Conservation (phyloP, 208 protist species). For the Herpetomonas muscarum region DNA sequence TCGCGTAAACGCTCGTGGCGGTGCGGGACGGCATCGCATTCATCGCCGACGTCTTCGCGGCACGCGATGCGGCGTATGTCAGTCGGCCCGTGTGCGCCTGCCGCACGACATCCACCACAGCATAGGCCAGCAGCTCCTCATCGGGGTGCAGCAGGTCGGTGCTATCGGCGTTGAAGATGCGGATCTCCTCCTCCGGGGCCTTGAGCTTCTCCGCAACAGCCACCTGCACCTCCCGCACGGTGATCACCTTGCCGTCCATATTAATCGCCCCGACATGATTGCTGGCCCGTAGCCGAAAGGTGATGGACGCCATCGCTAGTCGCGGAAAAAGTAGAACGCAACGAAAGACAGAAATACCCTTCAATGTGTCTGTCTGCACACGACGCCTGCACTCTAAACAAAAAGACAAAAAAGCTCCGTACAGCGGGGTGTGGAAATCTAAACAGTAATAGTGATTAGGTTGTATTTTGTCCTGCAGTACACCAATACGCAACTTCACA, state of each 20-base stretch:
- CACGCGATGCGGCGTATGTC: slow-evolving; percentile 12
- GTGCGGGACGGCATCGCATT: background rate
- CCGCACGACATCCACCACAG: slow-evolving; percentile 75
- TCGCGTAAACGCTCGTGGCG: background rate
- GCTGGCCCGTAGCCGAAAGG: slow-evolving; percentile 72
- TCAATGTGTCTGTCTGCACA: no score
- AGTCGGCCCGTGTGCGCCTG: slow-evolving; percentile 30
- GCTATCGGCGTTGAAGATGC: slow-evolving; percentile 69
- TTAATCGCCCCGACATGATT: slow-evolving; percentile 79
- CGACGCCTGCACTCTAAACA: no score
- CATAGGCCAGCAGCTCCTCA: slow-evolving; percentile 71
- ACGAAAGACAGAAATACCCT: background rate
- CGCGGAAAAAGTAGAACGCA: background rate
- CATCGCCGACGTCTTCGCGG: background rate
- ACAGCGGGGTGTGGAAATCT: no score
- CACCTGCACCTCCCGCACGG: slow-evolving; percentile 62
- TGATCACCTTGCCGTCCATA: slow-evolving; percentile 58
- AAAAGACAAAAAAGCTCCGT: no score
- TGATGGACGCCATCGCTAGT: slow-evolving; percentile 75
- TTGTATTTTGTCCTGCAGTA: no score
- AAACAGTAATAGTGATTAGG: no score
- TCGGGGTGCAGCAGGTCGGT: slow-evolving; percentile 69
- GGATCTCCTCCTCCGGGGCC: slow-evolving; percentile 67
- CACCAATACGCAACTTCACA: no score
- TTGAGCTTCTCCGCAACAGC: slow-evolving; percentile 64